These are phyloP conservation scores for Candida tallmaniae DNA, from an alignment of 805 yeast species.

Conservation along the genomic window DNA sequence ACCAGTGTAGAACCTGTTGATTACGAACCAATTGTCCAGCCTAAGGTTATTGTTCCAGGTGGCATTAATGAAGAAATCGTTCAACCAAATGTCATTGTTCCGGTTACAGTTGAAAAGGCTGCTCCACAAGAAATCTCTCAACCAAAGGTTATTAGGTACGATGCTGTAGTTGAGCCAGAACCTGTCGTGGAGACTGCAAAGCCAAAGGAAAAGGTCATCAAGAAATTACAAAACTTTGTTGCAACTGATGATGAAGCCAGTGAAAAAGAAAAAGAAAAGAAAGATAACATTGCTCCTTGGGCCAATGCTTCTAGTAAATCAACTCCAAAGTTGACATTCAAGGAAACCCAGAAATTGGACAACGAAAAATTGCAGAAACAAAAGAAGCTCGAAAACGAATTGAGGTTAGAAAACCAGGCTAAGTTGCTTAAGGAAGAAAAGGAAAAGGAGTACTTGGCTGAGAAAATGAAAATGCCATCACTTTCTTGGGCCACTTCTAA, in stretches of 20 bases:
- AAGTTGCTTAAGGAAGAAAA: constrained; percentile 16
- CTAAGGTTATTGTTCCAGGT: constrained; percentile 1
- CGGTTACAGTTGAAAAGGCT: too few relatives aligned
- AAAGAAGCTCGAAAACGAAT: constrained; percentile 33
- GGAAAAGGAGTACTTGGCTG: constrained; percentile 13
- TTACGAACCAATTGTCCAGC: constrained; percentile 4
- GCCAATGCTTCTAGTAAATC: constrained; percentile 26
- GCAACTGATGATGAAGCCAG: constrained; percentile 5
- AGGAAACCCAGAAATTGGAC: constrained; percentile 49
- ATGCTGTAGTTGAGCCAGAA: constrained; percentile 6
- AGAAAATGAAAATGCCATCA: constrained; percentile 31
- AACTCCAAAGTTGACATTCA: constrained; percentile 41
- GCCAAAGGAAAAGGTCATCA: background rate
- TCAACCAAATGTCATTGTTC: constrained; percentile 10
- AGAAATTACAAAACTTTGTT: constrained; percentile 1
- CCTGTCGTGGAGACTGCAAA: background rate
- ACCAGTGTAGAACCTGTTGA: background rate
- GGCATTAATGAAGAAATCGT: constrained; percentile 3
- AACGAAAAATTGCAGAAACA: constrained; percentile 38
- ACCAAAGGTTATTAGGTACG: constrained; percentile 1
- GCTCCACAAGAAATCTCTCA: constrained; percentile 1
- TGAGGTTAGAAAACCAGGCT: constrained; percentile 23
- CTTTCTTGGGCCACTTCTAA: constrained; percentile 40
- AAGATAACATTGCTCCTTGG: constrained; percentile 51
- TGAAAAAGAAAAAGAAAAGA: constrained; percentile 7